phyloP scores from a whole-genome alignment of 1,284 basidiomycete genomes.

The Earliella scabrosa region DNA sequence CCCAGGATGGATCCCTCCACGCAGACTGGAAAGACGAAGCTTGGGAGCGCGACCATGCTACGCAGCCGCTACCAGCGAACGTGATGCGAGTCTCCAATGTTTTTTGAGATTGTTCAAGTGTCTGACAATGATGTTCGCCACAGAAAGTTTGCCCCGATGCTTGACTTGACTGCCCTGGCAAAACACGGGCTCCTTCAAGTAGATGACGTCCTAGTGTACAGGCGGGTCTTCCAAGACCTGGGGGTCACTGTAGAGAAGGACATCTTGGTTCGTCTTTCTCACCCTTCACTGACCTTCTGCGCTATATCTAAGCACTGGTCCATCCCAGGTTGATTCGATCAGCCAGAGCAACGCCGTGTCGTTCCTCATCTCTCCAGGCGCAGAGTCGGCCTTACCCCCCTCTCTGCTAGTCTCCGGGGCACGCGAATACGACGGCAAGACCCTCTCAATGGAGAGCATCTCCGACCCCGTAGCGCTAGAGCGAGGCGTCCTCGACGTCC shows the following conservation, averaged over 20 bases:
- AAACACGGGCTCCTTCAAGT: constrained; percentile 48
- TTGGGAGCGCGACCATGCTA: constrained; percentile 51
- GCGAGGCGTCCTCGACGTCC: constrained; percentile 51
- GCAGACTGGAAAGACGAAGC: constrained; percentile 66
- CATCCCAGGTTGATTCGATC: constrained; percentile 52
- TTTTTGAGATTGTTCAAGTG: too few relatives aligned
- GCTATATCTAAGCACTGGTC: too few relatives aligned
- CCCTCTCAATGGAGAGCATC: constrained; percentile 41
- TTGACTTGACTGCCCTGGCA: constrained; percentile 48
- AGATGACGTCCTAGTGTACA: constrained; percentile 58
- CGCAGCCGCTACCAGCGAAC: neutral
- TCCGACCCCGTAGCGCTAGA: constrained; percentile 53
- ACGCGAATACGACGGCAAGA: constrained; percentile 29
- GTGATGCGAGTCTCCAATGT: too few relatives aligned
- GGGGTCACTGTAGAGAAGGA: constrained; percentile 55
- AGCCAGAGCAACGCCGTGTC: constrained; percentile 45
- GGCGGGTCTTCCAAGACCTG: constrained; percentile 44
- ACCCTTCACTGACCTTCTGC: too few relatives aligned
- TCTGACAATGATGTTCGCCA: too few relatives aligned
- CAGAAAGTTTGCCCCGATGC: constrained; percentile 21
- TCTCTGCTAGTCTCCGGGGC: constrained; percentile 40
- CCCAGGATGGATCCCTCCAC: constrained; percentile 48
- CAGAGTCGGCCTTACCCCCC: constrained; percentile 40
- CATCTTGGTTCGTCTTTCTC: constrained; percentile 47
- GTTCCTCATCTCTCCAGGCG: constrained; percentile 46